phyloP scores from a whole-genome alignment of 192 early-diverging fungal species.

The Coemansia erecta region DNA sequence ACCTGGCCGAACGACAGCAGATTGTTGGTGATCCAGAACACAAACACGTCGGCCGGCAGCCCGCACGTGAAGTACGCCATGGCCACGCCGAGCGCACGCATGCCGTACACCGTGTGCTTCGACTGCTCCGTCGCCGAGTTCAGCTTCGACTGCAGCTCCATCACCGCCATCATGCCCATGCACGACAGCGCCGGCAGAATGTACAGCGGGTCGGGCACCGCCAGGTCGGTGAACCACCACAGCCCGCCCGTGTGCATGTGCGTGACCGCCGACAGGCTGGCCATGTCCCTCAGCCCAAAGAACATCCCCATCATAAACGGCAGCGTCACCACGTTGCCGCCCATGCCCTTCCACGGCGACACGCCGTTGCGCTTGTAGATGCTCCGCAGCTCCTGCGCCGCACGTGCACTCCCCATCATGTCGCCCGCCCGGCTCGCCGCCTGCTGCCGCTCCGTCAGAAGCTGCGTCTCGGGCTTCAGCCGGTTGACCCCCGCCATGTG shows the following conservation, averaged over 20 bases:
- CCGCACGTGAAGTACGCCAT: constrained; percentile 53
- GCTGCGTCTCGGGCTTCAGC: constrained; percentile 67
- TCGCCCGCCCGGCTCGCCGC: constrained; percentile 61
- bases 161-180: constrained; percentile 65
- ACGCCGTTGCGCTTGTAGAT: constrained; percentile 65
- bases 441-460: constrained; percentile 66
- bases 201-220: constrained; percentile 74
- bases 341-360: constrained; percentile 62
- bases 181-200: constrained; percentile 76
- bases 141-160: constrained; percentile 58
- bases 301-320: constrained; percentile 87
- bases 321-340: constrained; percentile 64
- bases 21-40: constrained; percentile 85
- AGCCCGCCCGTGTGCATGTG: constrained; percentile 75
- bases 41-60: constrained; percentile 66
- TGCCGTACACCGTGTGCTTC: constrained; percentile 40
- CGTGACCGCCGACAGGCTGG: constrained; percentile 69
- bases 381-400: constrained; percentile 57
- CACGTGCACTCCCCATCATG: constrained; percentile 45
- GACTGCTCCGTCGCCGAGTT: constrained; percentile 19
- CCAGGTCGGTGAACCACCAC: constrained; percentile 84
- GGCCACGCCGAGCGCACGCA: constrained; percentile 48
- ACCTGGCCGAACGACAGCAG: constrained; percentile 69
- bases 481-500: constrained; percentile 67
- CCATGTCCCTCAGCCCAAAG: constrained; percentile 77